Evolutionary conservation across 495 filamentous ascomycete species (phyloP), one percentile per base, ranked within the genome.

Genomic region (Evansstolkia leycettana): DNA sequence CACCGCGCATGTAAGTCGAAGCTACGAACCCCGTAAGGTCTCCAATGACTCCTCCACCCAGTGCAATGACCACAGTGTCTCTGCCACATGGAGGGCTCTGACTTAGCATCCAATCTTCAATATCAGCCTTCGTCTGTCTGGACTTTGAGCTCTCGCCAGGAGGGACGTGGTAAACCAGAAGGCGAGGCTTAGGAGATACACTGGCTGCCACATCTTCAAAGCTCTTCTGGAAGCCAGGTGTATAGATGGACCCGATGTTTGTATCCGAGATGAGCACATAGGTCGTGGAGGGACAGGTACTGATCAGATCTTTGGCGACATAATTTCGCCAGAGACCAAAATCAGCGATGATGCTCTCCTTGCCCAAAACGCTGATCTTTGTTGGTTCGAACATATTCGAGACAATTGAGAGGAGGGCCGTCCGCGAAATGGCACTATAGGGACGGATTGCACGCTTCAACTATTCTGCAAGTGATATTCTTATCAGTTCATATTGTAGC

Each of bases 21-120:
- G 90, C 90, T 15, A 95, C 82, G 57, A 93, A 98, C 34, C 90
- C 90, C 39, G 94, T 86, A 77, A 96, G 79, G 54, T 98, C 90
- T 14, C 90, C 90, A 62, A 98, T 94, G 16, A 98, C 92, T 33
- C 90, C 90, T 40, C 90, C 90, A n/a, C 90, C 90, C 10, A 98
- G 69, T 12, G 90, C 90, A 56, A 98, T 84, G 34, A 98, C 74
- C 29, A 98, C 82, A 1, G 87, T 93, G 57, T 98, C 90, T 32
- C 90, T 73, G 13, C 89, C 93, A 69, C 87, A 96, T 55, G 67
- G 68, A 7, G 67, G 67, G 34, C 47, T 62, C 39, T 95, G 73
- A 40, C 78, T 73, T 32, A 95, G 69, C 81, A 98, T 82, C 92
- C 92, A 98, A 63, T 96, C 88, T 54, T 96, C 88, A 42, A 96